phyloP scores from a whole-genome alignment of 768 basidiomycete species.

The Suillus variegatus region DNA sequence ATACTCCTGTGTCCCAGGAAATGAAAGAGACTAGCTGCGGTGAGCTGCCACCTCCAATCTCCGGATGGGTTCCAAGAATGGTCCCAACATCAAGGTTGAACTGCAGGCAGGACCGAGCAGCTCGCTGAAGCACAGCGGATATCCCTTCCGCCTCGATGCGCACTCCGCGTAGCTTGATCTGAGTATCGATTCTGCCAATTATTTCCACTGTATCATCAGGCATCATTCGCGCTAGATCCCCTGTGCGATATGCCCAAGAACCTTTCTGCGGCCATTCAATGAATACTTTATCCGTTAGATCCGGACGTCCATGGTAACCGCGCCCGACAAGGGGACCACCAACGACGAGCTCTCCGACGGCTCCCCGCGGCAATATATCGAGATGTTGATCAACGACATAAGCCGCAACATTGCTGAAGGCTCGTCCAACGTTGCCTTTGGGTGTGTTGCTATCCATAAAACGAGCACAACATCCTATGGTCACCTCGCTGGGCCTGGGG shows the following conservation, averaged over 20 bases:
- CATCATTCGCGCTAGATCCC: constrained; percentile 52
- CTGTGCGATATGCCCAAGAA: constrained; percentile 48
- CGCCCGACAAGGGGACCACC: constrained; percentile 51
- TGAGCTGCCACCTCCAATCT: constrained; percentile 36
- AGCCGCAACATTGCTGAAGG: constrained; percentile 36
- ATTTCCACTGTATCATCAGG: constrained; percentile 50
- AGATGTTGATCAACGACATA: constrained; percentile 46
- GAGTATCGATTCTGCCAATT: constrained; percentile 51
- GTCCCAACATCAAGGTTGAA: constrained; percentile 41
- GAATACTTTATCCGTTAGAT: constrained; percentile 47
- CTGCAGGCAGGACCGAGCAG: constrained; percentile 17
- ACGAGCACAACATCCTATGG: constrained; percentile 52
- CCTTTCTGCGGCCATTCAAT: constrained; percentile 44
- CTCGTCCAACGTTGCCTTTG: constrained; percentile 45
- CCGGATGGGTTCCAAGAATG: constrained; percentile 43
- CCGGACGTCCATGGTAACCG: constrained; percentile 48
- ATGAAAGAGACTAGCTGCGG: constrained; percentile 47
- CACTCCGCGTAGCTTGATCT: constrained; percentile 53
- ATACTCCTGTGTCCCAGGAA: constrained; percentile 39
- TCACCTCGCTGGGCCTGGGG: constrained; percentile 49
- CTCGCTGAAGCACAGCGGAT: constrained; percentile 40
- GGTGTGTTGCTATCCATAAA: constrained; percentile 41
- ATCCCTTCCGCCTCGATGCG: constrained; percentile 57
- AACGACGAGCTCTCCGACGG: constrained; percentile 50
- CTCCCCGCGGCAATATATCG: constrained; percentile 44